phyloP scores from a whole-genome alignment of 106 monocot species.

The Triglochin maritima region DNA sequence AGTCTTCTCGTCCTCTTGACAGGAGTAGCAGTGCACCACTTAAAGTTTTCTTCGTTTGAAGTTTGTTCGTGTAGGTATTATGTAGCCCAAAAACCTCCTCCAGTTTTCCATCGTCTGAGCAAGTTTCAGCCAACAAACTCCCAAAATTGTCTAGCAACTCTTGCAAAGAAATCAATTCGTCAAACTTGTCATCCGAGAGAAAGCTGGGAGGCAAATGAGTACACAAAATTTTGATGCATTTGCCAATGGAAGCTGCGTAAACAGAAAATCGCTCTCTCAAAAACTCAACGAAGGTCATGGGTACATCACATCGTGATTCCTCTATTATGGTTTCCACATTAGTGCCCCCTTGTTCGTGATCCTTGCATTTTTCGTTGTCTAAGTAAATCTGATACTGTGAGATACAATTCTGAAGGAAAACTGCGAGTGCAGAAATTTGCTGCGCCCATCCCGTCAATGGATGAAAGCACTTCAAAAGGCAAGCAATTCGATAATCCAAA shows the following conservation, averaged over 20 bases:
- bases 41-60: not conserved
- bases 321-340: not conserved
- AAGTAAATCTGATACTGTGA: too few species aligned
- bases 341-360: not conserved
- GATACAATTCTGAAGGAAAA: too few species aligned
- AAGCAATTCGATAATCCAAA: too few species aligned
- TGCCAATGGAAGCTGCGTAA: not conserved
- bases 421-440: too few species aligned
- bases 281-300: constrained; percentile 10
- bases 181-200: constrained; percentile 8
- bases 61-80: not conserved
- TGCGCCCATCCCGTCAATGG: too few species aligned
- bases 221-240: constrained; percentile 10
- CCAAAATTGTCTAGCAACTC: constrained; percentile 15
- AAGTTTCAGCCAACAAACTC: not conserved
- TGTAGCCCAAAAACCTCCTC: constrained; percentile 7
- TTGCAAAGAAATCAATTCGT: constrained; percentile 12
- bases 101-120: constrained; percentile 3
- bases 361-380: constrained; percentile 6
- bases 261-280: constrained; percentile 12
- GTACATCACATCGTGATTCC: not conserved
- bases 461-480: too few species aligned
- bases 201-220: constrained; percentile 27
- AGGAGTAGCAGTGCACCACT: not conserved
- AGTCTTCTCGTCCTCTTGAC: constrained; percentile 1